A percentile compares a stretch with the other conserved stretches of the same genome.
These are phyloP conservation scores for Chamaecrista fasciculata DNA, from an alignment of 306 rosid species.

Conservation along the genomic window DNA sequence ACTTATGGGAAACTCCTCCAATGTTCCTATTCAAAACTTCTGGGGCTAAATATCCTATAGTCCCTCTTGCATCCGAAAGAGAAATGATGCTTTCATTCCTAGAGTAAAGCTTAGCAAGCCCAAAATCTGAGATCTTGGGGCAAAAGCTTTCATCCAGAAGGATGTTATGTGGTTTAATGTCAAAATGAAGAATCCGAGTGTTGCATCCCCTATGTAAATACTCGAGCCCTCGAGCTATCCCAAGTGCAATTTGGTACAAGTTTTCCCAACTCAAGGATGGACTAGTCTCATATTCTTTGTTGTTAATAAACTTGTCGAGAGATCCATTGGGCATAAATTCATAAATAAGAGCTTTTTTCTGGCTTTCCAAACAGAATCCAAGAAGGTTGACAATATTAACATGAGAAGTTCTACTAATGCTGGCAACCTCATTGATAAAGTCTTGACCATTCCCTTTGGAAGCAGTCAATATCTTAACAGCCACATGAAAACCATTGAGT, in stretches of 20 bases:
- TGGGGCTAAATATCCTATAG: slow-evolving; percentile 19
- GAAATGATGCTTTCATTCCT: slow-evolving; percentile 30
- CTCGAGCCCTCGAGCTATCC: slow-evolving; percentile 48
- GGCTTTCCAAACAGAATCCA: too few relatives aligned
- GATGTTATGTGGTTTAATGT: slow-evolving; percentile 53
- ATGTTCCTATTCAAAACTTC: neutral
- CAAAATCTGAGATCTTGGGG: slow-evolving; percentile 55
- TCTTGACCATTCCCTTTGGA: slow-evolving; percentile 45
- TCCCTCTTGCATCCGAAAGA: slow-evolving; percentile 6
- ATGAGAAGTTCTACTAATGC: too few relatives aligned
- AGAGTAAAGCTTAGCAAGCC: slow-evolving; percentile 42
- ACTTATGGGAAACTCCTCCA: slow-evolving; percentile 21
- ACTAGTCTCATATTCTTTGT: neutral
- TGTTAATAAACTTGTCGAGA: slow-evolving; percentile 42
- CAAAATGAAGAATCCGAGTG: slow-evolving; percentile 46
- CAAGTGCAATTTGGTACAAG: slow-evolving; percentile 29
- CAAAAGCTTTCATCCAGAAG: slow-evolving; percentile 32
- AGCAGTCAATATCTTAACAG: slow-evolving; percentile 43
- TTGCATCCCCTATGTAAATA: slow-evolving; percentile 52
- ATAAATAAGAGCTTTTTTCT: slow-evolving; percentile 41
- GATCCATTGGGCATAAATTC: slow-evolving; percentile 57
- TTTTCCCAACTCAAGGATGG: slow-evolving; percentile 38
- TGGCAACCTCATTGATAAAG: slow-evolving; percentile 56
- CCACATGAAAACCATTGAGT: slow-evolving; percentile 20
- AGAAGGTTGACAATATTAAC: too few relatives aligned